These are phyloP conservation scores for Bromus sterilis DNA, from an alignment of 176 grass and related monocot genomes.

Conservation along the genomic window DNA sequence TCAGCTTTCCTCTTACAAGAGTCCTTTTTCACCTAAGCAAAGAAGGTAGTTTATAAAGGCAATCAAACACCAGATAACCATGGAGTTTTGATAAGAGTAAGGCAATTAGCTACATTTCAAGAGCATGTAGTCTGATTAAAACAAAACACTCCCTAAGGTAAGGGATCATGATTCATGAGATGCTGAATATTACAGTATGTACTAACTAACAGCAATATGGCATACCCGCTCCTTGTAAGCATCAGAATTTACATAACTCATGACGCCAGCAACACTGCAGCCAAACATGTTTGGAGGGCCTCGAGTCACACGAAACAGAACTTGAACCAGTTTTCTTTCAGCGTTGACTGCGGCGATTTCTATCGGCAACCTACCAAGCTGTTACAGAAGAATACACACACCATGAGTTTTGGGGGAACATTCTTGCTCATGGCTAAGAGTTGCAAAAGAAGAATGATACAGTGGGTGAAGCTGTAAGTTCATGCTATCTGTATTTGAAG, in stretches of 20 bases:
- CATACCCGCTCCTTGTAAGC: slow-evolving; percentile 16
- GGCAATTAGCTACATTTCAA: not conserved
- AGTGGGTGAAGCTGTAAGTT: not conserved
- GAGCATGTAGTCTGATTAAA: not conserved
- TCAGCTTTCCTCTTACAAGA: not conserved
- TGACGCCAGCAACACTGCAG: slow-evolving; percentile 8
- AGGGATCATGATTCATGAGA: not conserved
- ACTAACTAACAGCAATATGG: not conserved
- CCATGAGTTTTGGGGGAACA: not conserved
- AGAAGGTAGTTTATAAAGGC: not conserved
- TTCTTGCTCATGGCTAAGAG: not conserved
- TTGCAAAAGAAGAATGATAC: not conserved
- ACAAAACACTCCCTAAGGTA: not conserved
- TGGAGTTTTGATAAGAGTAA: not conserved
- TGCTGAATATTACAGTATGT: not conserved
- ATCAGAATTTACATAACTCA: not conserved
- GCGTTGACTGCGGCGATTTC: slow-evolving; percentile 10
- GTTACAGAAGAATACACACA: not conserved
- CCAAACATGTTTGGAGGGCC: not conserved
- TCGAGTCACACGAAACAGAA: not conserved
- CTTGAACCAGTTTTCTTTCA: not conserved
- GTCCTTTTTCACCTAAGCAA: not conserved
- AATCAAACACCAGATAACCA: not conserved
- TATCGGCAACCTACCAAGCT: slow-evolving; percentile 18
- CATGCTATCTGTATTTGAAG: not conserved